These are phyloP conservation scores for Rhizopus sp. DNA, from an alignment of 371 early-diverging fungal genomes.

Conservation along the genomic window DNA sequence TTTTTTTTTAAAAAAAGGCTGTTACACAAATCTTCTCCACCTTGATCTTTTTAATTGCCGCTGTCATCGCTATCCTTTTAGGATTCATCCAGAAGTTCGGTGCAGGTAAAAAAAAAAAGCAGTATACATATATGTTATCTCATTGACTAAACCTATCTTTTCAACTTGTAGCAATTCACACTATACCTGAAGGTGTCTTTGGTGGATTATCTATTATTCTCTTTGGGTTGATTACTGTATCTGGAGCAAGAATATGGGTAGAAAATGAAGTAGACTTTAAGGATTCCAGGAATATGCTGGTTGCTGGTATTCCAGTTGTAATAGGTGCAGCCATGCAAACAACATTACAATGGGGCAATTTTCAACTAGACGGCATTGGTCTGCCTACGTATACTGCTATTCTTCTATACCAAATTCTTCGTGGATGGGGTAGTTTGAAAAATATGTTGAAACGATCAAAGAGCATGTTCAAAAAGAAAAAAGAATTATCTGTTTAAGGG, in stretches of 20 bases:
- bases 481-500: neutral
- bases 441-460: constrained; percentile 15
- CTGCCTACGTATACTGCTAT: constrained; percentile 42
- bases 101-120: constrained; percentile 30
- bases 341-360: constrained; percentile 42
- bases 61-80: constrained; percentile 55
- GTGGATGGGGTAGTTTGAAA: constrained; percentile 28
- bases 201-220: constrained; percentile 60
- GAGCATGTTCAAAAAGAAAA: constrained; percentile 7
- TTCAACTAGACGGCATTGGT: constrained; percentile 50
- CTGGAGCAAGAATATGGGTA: constrained; percentile 67
- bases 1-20: constrained; percentile 15
- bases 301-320: constrained; percentile 52
- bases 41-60: constrained; percentile 55
- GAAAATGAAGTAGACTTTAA: constrained; percentile 56
- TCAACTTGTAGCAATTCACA: constrained; percentile 34
- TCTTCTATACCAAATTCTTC: constrained; percentile 40
- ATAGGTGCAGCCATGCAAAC: constrained; percentile 51
- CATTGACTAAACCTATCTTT: neutral
- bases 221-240: constrained; percentile 57
- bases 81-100: constrained; percentile 63
- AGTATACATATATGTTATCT: neutral
- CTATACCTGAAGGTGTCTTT: constrained; percentile 61
- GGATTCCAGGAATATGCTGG: constrained; percentile 54
- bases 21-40: constrained; percentile 61